Evolutionary conservation across 2,329 filamentous ascomycete species (phyloP), one percentile per base, ranked within the genome.

Genomic region (Fusarium transvaalense): DNA sequence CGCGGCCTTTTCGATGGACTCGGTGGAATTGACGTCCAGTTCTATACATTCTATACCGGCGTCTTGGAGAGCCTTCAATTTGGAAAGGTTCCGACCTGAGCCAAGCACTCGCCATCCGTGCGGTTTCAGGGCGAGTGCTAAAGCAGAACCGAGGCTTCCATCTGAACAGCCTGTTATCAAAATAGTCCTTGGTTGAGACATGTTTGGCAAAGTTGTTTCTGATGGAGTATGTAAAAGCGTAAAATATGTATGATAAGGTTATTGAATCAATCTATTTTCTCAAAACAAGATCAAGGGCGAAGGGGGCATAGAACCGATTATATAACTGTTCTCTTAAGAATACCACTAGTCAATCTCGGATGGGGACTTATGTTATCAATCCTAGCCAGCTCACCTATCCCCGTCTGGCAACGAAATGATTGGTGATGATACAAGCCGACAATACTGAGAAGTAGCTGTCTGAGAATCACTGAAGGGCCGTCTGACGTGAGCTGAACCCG

Each of bases 101-200:
- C 77, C 77, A 41, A 77, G 74, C 13, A 79, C 77, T 14, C 68
- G 63, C 63, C 71, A 77, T 10, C 74, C 74, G 3, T 41, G 45
- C 1, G 64, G 48, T n/a, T 74, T 75, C 23, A 79, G 71, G 8
- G 71, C 76, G 1, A 75, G 52, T 12, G 77, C 76, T 2, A 80
- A 66, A 0, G 74, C 71, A 2, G 72, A 71, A 3, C 78, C 78
- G 2, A 80, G 64, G 25, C 76, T 73, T 10, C 76, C 76, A 13
- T 77, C 75, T 1, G 76, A 78, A 62, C 78, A 79, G 56, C 78
- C 78, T 1, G 78, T 78, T n/a, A 80, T 68, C 6, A 80, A 63
- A 15, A 79, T 72, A 2, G 72, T 76, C 23, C 53, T 46, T 14
- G 66, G 51, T 59, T 59, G 19, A 34, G 60, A 42, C 61, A 64